A percentile compares a stretch with the other conserved stretches of the same genome.
These are phyloP conservation scores for Karstenula rhodostoma DNA, from an alignment of 2,329 filamentous ascomycete species.

Conservation along the genomic window DNA sequence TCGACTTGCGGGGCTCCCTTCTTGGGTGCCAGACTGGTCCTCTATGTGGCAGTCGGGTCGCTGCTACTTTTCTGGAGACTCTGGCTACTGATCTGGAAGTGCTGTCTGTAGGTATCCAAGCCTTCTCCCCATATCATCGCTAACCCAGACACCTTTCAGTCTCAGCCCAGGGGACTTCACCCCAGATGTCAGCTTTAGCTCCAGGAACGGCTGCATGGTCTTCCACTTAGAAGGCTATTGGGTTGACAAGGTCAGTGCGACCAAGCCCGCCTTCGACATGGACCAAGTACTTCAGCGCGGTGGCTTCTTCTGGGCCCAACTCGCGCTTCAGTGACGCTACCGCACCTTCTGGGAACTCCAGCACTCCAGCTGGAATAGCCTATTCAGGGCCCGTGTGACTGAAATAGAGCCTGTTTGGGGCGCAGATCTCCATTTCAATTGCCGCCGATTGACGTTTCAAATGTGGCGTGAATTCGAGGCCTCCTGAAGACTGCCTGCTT, in stretches of 20 bases:
- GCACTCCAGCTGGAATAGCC: not conserved
- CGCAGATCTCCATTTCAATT: constrained; percentile 14
- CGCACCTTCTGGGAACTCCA: constrained; percentile 16
- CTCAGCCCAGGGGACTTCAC: constrained; percentile 2
- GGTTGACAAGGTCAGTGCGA: constrained; percentile 10
- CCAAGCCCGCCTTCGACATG: constrained; percentile 13
- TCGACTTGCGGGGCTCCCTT: constrained; percentile 9
- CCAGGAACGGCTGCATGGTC: constrained; percentile 10
- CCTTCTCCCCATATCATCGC: not conserved
- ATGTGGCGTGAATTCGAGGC: constrained; percentile 10
- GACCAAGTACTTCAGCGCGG: constrained; percentile 1
- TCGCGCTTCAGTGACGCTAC: constrained; percentile 14
- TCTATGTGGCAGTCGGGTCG: constrained; percentile 12
- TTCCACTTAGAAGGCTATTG: constrained; percentile 11
- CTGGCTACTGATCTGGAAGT: constrained; percentile 9
- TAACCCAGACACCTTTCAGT: not conserved
- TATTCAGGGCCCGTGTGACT: constrained; percentile 7
- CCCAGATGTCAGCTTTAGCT: constrained; percentile 12
- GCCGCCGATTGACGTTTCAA: not conserved
- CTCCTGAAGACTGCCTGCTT: constrained; percentile 3
- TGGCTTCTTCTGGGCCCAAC: constrained; percentile 8
- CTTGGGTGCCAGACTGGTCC: constrained; percentile 17
- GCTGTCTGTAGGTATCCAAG: not conserved
- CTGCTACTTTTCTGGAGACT: constrained; percentile 7
- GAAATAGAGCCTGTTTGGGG: constrained; percentile 15